A percentile compares a stretch with the other conserved stretches of the same genome.
These are phyloP conservation scores for Parmales sp. DNA, from an alignment of 108 stramenopile genomes.

Conservation along the genomic window DNA sequence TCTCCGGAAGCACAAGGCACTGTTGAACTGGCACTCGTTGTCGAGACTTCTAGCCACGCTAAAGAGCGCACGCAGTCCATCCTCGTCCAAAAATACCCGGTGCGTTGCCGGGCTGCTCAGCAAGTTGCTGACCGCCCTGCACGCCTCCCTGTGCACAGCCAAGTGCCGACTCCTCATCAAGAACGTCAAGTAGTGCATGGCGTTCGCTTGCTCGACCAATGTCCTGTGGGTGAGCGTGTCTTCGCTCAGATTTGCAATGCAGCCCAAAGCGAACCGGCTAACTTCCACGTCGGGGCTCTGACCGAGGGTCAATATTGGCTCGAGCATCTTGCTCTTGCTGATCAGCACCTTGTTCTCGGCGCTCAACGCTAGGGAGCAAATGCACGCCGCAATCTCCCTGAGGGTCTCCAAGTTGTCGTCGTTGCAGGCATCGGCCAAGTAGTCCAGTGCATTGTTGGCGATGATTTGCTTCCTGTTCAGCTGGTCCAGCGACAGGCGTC, in stretches of 20 bases:
- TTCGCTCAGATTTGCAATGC: constrained; percentile 61
- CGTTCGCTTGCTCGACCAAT: constrained; percentile 29
- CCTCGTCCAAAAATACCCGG: constrained; percentile 36
- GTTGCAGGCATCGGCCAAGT: constrained; percentile 19
- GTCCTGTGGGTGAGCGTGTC: constrained; percentile 36
- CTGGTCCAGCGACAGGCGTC: constrained; percentile 32
- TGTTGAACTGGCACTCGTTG: constrained; percentile 55
- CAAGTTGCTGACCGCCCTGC: constrained; percentile 47
- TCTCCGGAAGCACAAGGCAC: constrained; percentile 55
- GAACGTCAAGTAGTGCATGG: constrained; percentile 41
- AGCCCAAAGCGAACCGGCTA: constrained; percentile 53
- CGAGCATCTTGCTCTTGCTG: constrained; percentile 32
- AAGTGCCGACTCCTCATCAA: constrained; percentile 42
- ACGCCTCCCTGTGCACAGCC: constrained; percentile 51
- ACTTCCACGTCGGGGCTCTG: constrained; percentile 50
- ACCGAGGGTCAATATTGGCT: constrained; percentile 22
- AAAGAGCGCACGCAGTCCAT: constrained; percentile 44
- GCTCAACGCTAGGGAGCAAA: constrained; percentile 46
- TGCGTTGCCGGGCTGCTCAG: constrained; percentile 31
- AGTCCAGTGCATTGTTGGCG: constrained; percentile 15
- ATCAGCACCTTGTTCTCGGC: constrained; percentile 37
- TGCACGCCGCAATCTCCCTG: constrained; percentile 53
- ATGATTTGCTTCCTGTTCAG: constrained; percentile 11
- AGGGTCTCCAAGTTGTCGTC: constrained; percentile 38
- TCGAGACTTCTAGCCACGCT: constrained; percentile 40